Base-by-base conservation (phyloP, 2,329 filamentous ascomycete genomes). In the Pyricularia pennisetigena region DNA sequence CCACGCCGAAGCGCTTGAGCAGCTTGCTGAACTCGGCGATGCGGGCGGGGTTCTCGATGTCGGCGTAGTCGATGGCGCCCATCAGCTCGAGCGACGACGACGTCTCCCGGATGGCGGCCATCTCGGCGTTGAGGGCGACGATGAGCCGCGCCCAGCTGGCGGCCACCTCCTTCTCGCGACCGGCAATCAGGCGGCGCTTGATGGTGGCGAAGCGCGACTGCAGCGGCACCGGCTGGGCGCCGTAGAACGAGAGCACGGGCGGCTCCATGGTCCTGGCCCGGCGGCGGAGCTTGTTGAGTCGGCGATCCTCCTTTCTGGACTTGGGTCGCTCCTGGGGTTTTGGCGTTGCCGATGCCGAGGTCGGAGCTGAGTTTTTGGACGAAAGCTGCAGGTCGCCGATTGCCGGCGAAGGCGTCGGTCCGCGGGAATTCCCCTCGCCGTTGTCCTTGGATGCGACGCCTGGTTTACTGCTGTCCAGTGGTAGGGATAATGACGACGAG, bases 1-100 rank as follows among this genome's bases (percentile, higher is more conserved):
- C 88, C 12, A 88, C 84, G 67, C 89, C 89, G 61, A 88, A 84
- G 73, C 87, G 86, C 72, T 82, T 82, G 67, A 89, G 80, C 73
- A 85, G 84, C 65, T 79, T 79, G 67, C 79, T 81, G 74, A 91
- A 91, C 1, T 82, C 78, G 28, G 82, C 79, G 2, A 85, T 82
- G 67, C 83, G 81, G 68, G 80, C 77, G 3, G 78, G 71, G 72
- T 82, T 75, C 69, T 80, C 78, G 28, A 87, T 81, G 70, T 85
- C 82, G 72, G 76, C 73, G 70, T 83, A 87, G 69, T 85, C 82
- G 68, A 88, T 85, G 23, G 79, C 82, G 29, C 85, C 85, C 65
- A 86, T 85, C n/a, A 86, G 76, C 61, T 82, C 79, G 5, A 82
- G 76, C 59, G 84, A 84, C 41, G 81, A 79, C 67, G 77, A 76